These are phyloP conservation scores for Fusarium mangiferae DNA, from an alignment of 2,329 filamentous ascomycete genomes.

Conservation along the genomic window DNA sequence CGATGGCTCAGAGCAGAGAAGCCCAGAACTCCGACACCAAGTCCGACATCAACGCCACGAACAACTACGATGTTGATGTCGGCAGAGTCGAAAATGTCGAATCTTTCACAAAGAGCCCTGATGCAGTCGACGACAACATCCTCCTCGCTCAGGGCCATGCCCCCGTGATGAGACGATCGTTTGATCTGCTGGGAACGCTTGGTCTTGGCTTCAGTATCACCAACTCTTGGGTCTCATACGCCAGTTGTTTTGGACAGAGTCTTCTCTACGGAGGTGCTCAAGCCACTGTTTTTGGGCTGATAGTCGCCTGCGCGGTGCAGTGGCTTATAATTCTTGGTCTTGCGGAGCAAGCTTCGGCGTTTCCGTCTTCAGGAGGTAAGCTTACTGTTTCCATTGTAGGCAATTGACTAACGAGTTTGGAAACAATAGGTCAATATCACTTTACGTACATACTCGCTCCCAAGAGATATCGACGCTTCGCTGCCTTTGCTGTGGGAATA, in stretches of 20 bases:
- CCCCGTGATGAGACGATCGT: background rate
- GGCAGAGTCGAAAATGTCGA: background rate
- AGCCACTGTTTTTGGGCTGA: background rate
- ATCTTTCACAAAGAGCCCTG: background rate
- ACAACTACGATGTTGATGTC: background rate
- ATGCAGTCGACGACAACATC: background rate
- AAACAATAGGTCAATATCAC: background rate
- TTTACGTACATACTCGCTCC: background rate
- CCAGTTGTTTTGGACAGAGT: background rate
- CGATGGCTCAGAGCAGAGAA: background rate
- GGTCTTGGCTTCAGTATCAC: background rate
- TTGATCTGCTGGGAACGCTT: background rate
- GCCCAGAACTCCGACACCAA: background rate
- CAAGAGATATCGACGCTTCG: background rate
- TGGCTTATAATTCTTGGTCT: background rate
- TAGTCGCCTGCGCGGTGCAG: background rate
- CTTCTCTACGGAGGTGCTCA: background rate
- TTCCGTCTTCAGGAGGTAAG: background rate
- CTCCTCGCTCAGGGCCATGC: background rate
- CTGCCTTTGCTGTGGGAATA: background rate
- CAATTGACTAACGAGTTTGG: background rate
- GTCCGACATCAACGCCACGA: background rate
- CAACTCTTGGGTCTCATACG: background rate
- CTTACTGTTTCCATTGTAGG: accelerated
- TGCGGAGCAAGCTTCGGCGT: background rate